These are phyloP conservation scores for Calonectria fujianensis DNA, from an alignment of 2,329 filamentous ascomycete species.

Conservation along the genomic window DNA sequence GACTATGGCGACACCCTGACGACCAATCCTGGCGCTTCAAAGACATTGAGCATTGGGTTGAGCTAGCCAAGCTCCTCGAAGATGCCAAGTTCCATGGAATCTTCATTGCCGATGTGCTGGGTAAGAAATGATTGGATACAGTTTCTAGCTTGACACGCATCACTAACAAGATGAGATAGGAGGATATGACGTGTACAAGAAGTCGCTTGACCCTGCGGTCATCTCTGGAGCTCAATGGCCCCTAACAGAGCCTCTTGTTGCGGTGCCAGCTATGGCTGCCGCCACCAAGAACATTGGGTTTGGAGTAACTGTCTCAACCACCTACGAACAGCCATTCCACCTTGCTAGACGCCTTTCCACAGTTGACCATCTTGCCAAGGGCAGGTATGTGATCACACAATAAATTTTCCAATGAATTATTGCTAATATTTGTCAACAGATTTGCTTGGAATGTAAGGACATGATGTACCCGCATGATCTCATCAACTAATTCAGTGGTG, in stretches of 20 bases:
- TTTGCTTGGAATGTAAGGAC: slow-evolving; percentile 73
- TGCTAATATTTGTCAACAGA: slow-evolving; percentile 54
- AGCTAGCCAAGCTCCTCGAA: slow-evolving; percentile 76
- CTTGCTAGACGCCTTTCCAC: slow-evolving; percentile 79
- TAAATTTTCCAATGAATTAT: neutral
- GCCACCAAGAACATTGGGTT: slow-evolving; percentile 81
- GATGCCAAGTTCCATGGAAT: slow-evolving; percentile 79
- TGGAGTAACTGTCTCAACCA: slow-evolving; percentile 81
- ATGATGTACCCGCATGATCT: neutral
- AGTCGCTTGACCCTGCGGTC: slow-evolving; percentile 75
- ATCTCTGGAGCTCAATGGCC: slow-evolving; percentile 81
- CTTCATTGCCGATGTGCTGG: slow-evolving; percentile 80
- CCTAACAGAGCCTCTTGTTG: slow-evolving; percentile 79
- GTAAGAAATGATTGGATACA: slow-evolving; percentile 51
- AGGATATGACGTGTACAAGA: slow-evolving; percentile 83
- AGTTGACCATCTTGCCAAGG: slow-evolving; percentile 80
- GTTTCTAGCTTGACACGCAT: accelerated
- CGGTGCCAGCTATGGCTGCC: slow-evolving; percentile 82
- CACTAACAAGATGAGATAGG: slow-evolving; percentile 58
- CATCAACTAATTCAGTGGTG: slow-evolving; percentile 53
- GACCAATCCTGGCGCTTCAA: slow-evolving; percentile 79
- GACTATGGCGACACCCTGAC: slow-evolving; percentile 76
- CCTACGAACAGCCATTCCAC: slow-evolving; percentile 83
- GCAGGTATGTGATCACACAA: slow-evolving; percentile 63
- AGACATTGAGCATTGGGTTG: slow-evolving; percentile 75